phyloP scores from a whole-genome alignment of 2,329 filamentous ascomycete species.

The Decorospora gaudefroyi region DNA sequence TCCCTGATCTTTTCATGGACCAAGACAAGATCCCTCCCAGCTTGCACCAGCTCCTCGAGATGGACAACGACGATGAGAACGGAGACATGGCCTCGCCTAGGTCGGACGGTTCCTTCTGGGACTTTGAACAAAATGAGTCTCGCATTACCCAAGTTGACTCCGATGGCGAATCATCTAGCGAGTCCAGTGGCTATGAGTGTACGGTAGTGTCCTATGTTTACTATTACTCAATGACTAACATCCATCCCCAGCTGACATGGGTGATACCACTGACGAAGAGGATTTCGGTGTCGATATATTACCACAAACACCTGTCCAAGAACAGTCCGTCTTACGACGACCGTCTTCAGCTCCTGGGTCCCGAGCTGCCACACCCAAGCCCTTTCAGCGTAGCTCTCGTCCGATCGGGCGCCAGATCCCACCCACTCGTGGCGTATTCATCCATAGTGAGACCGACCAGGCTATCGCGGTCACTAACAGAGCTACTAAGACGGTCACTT shows the following conservation, averaged over 20 bases:
- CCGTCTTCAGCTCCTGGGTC: slow-evolving; percentile 53
- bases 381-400: slow-evolving; percentile 43
- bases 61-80: slow-evolving; percentile 48
- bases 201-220: slow-evolving; percentile 45
- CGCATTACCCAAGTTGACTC: slow-evolving; percentile 39
- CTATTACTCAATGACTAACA: slow-evolving; percentile 52
- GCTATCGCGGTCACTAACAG: slow-evolving; percentile 52
- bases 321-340: slow-evolving; percentile 55
- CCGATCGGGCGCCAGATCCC: slow-evolving; percentile 36
- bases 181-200: slow-evolving; percentile 64
- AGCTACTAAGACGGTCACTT: slow-evolving; percentile 49
- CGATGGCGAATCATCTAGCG: slow-evolving; percentile 53
- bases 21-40: slow-evolving; percentile 73
- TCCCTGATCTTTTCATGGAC: slow-evolving; percentile 77
- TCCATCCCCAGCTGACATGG: slow-evolving; percentile 57
- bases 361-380: slow-evolving; percentile 44
- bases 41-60: slow-evolving; percentile 74
- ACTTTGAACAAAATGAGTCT: slow-evolving; percentile 59
- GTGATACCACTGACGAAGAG: slow-evolving; percentile 61
- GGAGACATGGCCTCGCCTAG: slow-evolving; percentile 55
- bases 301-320: slow-evolving; percentile 51
- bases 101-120: slow-evolving; percentile 63
- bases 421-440: slow-evolving; percentile 43
- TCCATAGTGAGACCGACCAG: slow-evolving; percentile 43
- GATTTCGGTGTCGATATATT: slow-evolving; percentile 53